phyloP scores from a whole-genome alignment of 768 basidiomycete genomes.

The Pulveroboletus sp. region DNA sequence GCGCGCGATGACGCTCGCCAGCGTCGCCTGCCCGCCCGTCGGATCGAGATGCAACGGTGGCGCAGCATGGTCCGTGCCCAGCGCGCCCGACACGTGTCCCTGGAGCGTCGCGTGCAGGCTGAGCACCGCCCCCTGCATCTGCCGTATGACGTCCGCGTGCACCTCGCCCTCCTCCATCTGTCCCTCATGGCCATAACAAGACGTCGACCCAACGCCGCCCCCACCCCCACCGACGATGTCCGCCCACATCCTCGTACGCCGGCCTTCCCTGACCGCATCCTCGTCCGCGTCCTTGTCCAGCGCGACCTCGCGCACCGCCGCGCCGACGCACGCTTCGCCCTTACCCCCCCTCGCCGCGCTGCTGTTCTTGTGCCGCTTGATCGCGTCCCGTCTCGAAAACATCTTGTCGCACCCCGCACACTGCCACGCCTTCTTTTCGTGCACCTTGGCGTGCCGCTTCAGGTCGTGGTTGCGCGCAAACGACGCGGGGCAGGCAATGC shows the following conservation, averaged over 20 bases:
- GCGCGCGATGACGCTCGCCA: conserved; percentile 71
- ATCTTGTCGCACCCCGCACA: conserved; percentile 71
- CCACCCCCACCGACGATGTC: conserved; percentile 48
- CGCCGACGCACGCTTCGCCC: conserved; percentile 50
- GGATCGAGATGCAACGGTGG: conserved; percentile 39
- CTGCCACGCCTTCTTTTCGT: conserved; percentile 70
- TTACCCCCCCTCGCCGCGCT: conserved; percentile 48
- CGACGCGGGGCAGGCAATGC: conserved; percentile 62
- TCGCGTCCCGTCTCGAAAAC: conserved; percentile 75
- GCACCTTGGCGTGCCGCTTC: conserved; percentile 70
- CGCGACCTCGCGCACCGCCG: conserved; percentile 60
- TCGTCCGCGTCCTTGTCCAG: conserved; percentile 38
- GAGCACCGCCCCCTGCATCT: conserved; percentile 50
- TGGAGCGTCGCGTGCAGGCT: conserved; percentile 55
- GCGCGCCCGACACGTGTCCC: conserved; percentile 50
- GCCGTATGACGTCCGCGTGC: conserved; percentile 42
- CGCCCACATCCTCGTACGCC: conserved; percentile 61
- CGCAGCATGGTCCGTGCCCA: conserved; percentile 39
- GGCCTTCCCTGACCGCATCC: conserved; percentile 47
- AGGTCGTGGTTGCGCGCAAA: conserved; percentile 79
- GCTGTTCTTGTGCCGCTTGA: conserved; percentile 71
- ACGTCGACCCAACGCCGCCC: conserved; percentile 20
- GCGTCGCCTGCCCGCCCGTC: conserved; percentile 57
- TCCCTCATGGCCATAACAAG: conserved; percentile 18
- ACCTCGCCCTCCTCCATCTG: conserved; percentile 62